These are phyloP conservation scores for Achlya hypogyna DNA, from an alignment of 352 stramenopile genomes.

Conservation along the genomic window DNA sequence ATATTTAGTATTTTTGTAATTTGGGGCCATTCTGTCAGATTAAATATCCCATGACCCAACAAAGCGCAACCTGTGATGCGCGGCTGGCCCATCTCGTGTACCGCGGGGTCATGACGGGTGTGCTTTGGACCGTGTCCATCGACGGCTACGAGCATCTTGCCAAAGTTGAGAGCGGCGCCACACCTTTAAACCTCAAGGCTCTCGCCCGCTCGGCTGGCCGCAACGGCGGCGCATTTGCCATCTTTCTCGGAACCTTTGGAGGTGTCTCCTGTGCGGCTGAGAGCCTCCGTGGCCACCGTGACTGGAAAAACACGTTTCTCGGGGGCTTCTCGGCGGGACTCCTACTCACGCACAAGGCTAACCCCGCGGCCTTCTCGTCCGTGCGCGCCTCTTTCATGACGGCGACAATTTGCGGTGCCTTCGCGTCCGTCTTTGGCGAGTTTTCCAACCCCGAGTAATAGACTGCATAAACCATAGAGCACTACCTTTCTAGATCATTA, in stretches of 20 bases:
- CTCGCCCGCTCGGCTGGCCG: neutral
- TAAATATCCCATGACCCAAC: neutral
- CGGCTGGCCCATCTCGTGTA: constrained; percentile 31
- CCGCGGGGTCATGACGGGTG: constrained; percentile 46
- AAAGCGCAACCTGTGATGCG: constrained; percentile 1
- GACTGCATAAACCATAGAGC: neutral
- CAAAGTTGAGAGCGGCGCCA: neutral
- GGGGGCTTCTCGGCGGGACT: constrained; percentile 54
- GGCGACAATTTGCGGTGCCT: neutral
- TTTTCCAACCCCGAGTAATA: neutral
- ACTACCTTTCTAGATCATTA: too few relatives aligned
- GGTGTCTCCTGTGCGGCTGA: constrained; percentile 63
- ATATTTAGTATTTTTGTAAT: neutral
- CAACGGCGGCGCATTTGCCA: constrained; percentile 32
- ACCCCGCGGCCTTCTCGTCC: neutral
- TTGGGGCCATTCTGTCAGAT: neutral
- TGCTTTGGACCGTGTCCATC: constrained; percentile 68
- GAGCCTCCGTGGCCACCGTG: constrained; percentile 39
- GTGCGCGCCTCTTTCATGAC: neutral
- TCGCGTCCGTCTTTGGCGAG: neutral
- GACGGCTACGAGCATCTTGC: constrained; percentile 40
- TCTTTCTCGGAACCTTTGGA: constrained; percentile 65
- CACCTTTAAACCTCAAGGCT: neutral
- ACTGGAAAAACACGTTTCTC: constrained; percentile 59
- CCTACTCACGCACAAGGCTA: neutral